Conservation (phyloP, 2,329 filamentous ascomycete genomes). For the Saccharata proteae region DNA sequence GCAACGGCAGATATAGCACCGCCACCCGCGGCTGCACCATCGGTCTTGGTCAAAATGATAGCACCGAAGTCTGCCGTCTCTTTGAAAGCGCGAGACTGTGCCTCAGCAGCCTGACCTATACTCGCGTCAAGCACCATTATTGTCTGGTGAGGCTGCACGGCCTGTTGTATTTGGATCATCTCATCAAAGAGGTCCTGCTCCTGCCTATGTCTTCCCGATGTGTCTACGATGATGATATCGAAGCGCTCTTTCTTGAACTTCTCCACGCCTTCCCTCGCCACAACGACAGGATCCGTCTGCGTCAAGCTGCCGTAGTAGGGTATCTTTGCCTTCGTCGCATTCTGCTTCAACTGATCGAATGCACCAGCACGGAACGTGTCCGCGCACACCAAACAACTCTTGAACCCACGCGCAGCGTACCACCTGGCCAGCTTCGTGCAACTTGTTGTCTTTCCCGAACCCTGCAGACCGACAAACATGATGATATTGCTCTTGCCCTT, state of each 20-base stretch:
- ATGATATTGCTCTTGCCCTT: slow-evolving; percentile 95
- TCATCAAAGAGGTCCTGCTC: slow-evolving; percentile 92
- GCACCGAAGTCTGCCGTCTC: slow-evolving; percentile 93
- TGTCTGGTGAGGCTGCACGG: slow-evolving; percentile 86
- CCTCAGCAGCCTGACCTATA: slow-evolving; percentile 91
- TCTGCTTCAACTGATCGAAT: slow-evolving; percentile 97
- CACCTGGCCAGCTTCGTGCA: slow-evolving; percentile 94
- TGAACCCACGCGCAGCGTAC: slow-evolving; percentile 89
- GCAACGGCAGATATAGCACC: slow-evolving; percentile 96
- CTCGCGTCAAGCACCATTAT: slow-evolving; percentile 97
- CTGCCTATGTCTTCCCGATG: slow-evolving; percentile 86
- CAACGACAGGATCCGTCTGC: slow-evolving; percentile 87
- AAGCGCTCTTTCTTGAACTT: slow-evolving; percentile 99
- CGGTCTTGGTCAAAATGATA: slow-evolving; percentile 98
- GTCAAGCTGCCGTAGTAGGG: slow-evolving; percentile 96
- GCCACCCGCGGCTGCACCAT: slow-evolving; percentile 88
- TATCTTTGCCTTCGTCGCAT: slow-evolving; percentile 97
- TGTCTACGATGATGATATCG: slow-evolving; percentile 97
- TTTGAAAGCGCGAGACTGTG: slow-evolving; percentile 93
- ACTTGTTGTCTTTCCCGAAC: slow-evolving; percentile 94
- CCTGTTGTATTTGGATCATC: slow-evolving; percentile 92
- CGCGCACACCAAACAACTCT: slow-evolving; percentile 85
- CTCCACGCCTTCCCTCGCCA: slow-evolving; percentile 89
- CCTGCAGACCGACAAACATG: slow-evolving; percentile 98
- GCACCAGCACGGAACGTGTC: slow-evolving; percentile 98